A percentile compares a stretch with the other conserved stretches of the same genome.
phyloP scores from a whole-genome alignment of 805 yeast genomes.

The Saturnispora mendoncae region DNA sequence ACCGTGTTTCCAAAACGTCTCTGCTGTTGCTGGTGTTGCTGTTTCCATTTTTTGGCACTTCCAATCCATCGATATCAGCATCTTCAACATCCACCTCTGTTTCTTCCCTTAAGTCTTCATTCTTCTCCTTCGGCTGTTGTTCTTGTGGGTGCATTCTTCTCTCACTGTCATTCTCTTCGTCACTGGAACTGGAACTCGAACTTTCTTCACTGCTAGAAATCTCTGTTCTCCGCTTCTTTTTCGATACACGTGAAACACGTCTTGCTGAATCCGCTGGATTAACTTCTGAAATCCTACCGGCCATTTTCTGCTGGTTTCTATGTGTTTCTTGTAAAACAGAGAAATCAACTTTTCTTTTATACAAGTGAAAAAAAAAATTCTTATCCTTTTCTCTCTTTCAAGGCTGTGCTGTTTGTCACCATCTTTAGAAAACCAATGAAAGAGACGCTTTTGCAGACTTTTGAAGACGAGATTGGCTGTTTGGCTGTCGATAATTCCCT shows the following conservation, averaged over 20 bases:
- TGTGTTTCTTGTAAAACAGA: too few relatives aligned
- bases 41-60: slow-evolving; percentile 1
- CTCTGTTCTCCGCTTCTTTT: slow-evolving; percentile 79
- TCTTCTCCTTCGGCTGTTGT: too few relatives aligned
- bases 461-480: neutral
- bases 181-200: slow-evolving; percentile 20
- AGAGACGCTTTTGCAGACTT: neutral
- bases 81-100: too few relatives aligned
- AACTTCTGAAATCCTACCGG: neutral
- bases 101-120: too few relatives aligned
- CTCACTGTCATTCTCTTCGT: slow-evolving; percentile 2
- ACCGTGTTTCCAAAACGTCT: slow-evolving; percentile 8
- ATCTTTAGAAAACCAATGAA: neutral
- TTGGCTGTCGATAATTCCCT: neutral
- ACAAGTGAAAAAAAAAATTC: neutral
- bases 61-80: neutral
- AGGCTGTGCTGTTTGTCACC: neutral
- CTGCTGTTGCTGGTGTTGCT: slow-evolving; percentile 1
- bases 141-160: neutral
- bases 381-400: neutral
- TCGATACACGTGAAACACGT: slow-evolving; percentile 33
- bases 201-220: slow-evolving; percentile 40
- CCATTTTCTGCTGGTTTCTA: neutral
- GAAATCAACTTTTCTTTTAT: too few relatives aligned
- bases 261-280: neutral